Base-by-base conservation (phyloP, 306 rosid species). In the Fragaria vesca region DNA sequence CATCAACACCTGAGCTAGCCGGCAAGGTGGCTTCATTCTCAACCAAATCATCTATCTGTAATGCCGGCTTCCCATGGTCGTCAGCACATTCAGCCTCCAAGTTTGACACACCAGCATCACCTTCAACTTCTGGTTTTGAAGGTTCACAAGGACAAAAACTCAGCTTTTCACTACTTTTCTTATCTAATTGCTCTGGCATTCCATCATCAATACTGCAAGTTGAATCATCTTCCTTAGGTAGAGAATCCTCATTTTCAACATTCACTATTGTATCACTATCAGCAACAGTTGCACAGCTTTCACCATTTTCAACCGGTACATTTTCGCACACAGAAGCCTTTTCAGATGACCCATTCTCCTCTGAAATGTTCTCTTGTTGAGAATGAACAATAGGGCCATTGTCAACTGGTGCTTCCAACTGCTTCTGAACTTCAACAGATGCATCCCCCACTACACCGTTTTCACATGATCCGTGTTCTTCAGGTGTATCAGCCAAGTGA, bases 401-500 rank as follows among this genome's bases (percentile, higher is more conserved):
- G 54, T n/a, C 60, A 65, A 38, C 77, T 66, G 76, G 79, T 55
- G 69, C 52, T 47, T 71, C 85, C 38, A 71, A 15, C 18, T 66
- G 60, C 2, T 20, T 57, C 58, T 60, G 66, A 16, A 42, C 54
- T 46, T 62, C 81, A 30, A 36, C 40, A 68, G 78, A 50, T 36
- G 78, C 76, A 24, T 73, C 54, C 43, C 62, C 50, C 48, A 13
- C 18, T 16, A 66, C 74, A 24, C 26, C n/a, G 51, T 76, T 75
- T 71, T 81, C 79, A 79, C 46, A 24, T 28, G 48, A 34, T 66
- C 71, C 46, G 32, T 51, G 68, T 50, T 47, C 80, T 77, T 71
- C 82, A 3, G 80, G 66, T 30, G 70, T 52, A 72, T 67, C 79
- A 75, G 80, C 80, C 38, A 30, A 66, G 68, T 69, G 76, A 76